Conservation (phyloP, 495 filamentous ascomycete species). For the Parmelia sp. region DNA sequence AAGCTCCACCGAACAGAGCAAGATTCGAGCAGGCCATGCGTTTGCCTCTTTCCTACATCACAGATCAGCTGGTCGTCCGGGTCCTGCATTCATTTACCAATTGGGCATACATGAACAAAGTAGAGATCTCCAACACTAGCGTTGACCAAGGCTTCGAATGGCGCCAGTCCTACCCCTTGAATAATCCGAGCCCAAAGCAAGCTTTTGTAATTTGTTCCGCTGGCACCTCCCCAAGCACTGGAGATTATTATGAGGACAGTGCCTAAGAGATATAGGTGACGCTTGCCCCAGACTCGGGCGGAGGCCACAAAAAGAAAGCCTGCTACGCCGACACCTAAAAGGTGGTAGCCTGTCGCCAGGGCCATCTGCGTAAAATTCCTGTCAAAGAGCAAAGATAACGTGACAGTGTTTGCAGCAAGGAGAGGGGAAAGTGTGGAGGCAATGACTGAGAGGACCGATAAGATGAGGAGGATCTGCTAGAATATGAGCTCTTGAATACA, state of each 20-base stretch:
- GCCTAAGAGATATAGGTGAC: conserved; percentile 79
- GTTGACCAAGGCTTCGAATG: conserved; percentile 73
- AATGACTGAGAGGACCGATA: conserved; percentile 75
- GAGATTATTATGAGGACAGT: conserved; percentile 65
- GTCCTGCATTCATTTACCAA: too few species aligned
- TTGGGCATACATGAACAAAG: conserved; percentile 63
- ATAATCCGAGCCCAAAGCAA: conserved; percentile 70
- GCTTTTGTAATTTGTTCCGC: conserved; percentile 56
- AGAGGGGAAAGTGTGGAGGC: conserved; percentile 75
- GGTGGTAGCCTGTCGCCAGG: conserved; percentile 78
- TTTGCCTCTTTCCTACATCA: conserved; percentile 63
- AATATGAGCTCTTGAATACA: too few species aligned
- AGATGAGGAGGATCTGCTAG: conserved; percentile 55
- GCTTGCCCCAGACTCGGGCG: conserved; percentile 86
- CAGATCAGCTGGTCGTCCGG: conserved; percentile 14
- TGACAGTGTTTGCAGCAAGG: conserved; percentile 79
- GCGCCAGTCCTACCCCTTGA: conserved; percentile 68
- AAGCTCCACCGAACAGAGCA: conserved; percentile 83
- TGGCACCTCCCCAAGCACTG: conserved; percentile 72
- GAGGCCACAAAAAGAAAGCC: conserved; percentile 80
- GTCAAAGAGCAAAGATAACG: conserved; percentile 54
- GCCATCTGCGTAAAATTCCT: conserved; percentile 64
- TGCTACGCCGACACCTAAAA: conserved; percentile 74
- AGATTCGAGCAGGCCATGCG: conserved; percentile 89
- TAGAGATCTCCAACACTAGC: conserved; percentile 71